A percentile compares a stretch with the other conserved stretches of the same genome.
Conservation (phyloP, 768 basidiomycete genomes). For the Leccinum fibrillosum region DNA sequence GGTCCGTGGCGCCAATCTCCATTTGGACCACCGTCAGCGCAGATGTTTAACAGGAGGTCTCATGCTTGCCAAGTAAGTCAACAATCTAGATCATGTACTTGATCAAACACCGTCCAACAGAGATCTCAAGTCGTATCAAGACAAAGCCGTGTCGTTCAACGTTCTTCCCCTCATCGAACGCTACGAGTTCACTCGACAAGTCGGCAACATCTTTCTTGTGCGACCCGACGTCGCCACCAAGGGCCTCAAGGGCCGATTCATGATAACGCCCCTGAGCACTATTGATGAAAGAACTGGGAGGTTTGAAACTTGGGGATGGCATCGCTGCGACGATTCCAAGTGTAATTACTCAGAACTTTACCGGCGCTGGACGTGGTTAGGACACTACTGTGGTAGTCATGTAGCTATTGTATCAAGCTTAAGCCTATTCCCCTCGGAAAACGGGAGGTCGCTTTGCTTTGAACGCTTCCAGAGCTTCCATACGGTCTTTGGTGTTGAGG, state of each 20-base stretch:
- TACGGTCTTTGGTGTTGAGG: slow-evolving; percentile 68
- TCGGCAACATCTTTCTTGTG: slow-evolving; percentile 88
- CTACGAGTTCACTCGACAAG: slow-evolving; percentile 85
- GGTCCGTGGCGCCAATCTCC: slow-evolving; percentile 46
- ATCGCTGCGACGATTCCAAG: slow-evolving; percentile 56
- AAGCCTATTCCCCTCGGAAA: slow-evolving; percentile 76
- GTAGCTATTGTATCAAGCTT: slow-evolving; percentile 4
- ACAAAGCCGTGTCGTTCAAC: slow-evolving; percentile 63
- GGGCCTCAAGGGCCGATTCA: too few species aligned
- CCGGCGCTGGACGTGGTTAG: slow-evolving; percentile 44
- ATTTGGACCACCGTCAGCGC: slow-evolving; percentile 60
- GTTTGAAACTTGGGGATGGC: slow-evolving; percentile 55
- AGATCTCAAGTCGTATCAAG: slow-evolving; percentile 88
- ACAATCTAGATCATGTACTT: background rate
- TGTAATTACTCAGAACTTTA: slow-evolving; percentile 53
- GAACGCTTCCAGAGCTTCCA: slow-evolving; percentile 85
- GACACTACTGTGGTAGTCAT: slow-evolving; percentile 12
- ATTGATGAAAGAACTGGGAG: slow-evolving; percentile 84
- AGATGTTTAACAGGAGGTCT: slow-evolving; percentile 69
- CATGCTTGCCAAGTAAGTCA: slow-evolving; percentile 91
- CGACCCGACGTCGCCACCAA: slow-evolving; percentile 58
- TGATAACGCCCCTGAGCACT: too few species aligned
- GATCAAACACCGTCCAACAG: slow-evolving; percentile 37
- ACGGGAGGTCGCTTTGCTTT: slow-evolving; percentile 75
- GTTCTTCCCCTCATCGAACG: slow-evolving; percentile 86